A percentile compares a stretch with the other conserved stretches of the same genome.
These are phyloP conservation scores for Bertia moriformis DNA, from an alignment of 2,329 filamentous ascomycete species.

Conservation along the genomic window DNA sequence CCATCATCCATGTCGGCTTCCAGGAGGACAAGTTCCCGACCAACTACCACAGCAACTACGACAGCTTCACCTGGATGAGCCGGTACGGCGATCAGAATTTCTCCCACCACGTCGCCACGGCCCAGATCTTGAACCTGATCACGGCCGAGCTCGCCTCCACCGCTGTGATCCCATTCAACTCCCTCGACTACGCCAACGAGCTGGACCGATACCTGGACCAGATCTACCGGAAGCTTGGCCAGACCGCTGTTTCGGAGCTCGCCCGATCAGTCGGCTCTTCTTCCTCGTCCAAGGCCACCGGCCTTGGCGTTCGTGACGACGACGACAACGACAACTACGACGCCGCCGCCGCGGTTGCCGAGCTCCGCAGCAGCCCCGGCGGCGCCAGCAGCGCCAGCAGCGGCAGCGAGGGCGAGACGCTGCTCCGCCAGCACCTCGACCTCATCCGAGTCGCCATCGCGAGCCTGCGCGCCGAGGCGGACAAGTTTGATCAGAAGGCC, in stretches of 20 bases:
- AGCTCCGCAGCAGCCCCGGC: conserved; percentile 2
- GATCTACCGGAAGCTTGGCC: conserved; percentile 30
- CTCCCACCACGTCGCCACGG: conserved; percentile 50
- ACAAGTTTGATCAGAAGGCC: conserved; percentile 28
- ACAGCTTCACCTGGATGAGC: conserved; percentile 81
- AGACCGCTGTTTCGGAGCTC: conserved; percentile 11
- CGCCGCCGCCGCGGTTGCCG: conserved; percentile 13
- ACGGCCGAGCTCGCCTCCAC: conserved; percentile 46
- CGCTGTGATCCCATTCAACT: conserved; percentile 48
- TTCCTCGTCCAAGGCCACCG: conserved; percentile 5
- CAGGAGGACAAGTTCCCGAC: conserved; percentile 16
- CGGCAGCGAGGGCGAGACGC: conserved; percentile 16
- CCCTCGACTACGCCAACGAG: conserved; percentile 46
- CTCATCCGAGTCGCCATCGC: conserved; percentile 18
- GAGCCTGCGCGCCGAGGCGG: conserved; percentile 19
- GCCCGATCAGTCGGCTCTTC: conserved; percentile 6
- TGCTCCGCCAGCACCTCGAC: conserved; percentile 22
- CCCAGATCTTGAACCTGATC: conserved; percentile 49
- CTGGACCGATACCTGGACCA: conserved; percentile 35
- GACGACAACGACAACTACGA: conserved; percentile 18
- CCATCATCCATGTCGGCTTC: conserved; percentile 52
- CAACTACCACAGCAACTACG: conserved; percentile 79
- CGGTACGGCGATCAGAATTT: conserved; percentile 59
- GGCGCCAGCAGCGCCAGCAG: conserved; percentile 7
- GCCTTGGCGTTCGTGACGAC: conserved; percentile 5